A percentile compares a stretch with the other conserved stretches of the same genome.
phyloP scores from a whole-genome alignment of 1,284 basidiomycete species.

The Tilletia indica region DNA sequence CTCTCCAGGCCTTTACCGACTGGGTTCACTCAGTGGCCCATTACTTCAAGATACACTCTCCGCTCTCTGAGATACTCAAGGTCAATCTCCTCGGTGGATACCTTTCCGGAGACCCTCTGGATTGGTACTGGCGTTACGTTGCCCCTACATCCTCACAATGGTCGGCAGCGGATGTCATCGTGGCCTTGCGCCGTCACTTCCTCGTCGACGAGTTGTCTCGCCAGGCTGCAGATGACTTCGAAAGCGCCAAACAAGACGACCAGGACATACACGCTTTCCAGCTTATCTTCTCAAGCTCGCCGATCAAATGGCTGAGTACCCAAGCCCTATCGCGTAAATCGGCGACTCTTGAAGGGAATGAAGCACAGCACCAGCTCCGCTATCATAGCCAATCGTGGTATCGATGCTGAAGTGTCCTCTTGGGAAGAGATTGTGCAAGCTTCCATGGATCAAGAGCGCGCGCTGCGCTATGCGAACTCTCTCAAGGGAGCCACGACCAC shows the following conservation, averaged over 20 bases:
- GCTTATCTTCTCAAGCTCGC: neutral
- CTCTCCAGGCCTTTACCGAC: constrained; percentile 9
- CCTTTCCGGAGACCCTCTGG: neutral
- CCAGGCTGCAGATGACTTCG: neutral
- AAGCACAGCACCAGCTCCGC: no score
- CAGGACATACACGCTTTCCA: constrained; percentile 1
- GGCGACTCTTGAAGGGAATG: no score
- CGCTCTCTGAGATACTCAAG: neutral
- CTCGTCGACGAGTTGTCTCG: neutral
- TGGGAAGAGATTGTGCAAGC: no score
- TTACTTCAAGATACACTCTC: constrained; percentile 1
- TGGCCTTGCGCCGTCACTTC: neutral
- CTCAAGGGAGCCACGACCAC: no score
- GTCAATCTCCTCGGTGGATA: constrained; percentile 8
- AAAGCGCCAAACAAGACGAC: neutral
- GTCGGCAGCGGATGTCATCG: neutral
- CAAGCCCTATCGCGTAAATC: no score
- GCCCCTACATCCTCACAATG: neutral
- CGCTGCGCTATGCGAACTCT: no score
- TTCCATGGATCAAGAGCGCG: no score
- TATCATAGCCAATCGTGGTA: no score
- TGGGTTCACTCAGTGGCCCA: neutral
- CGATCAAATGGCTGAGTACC: no score
- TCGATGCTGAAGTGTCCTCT: no score
- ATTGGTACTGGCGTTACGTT: constrained; percentile 8